Evolutionary conservation across 164 flowering plant genomes (phyloP), one percentile per base, ranked within the genome.

Genomic region (Amborella trichopoda): DNA sequence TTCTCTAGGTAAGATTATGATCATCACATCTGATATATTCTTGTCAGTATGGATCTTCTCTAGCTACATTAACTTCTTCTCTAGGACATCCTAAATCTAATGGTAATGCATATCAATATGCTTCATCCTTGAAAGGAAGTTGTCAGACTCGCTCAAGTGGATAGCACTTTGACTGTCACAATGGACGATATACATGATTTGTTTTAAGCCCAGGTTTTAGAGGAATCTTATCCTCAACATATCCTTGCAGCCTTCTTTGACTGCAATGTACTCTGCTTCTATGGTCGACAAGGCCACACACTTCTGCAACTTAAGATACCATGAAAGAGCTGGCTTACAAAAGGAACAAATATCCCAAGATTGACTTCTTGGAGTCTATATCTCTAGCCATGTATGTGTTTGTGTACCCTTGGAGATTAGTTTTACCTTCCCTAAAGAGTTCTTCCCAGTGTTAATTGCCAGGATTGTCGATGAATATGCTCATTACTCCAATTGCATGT

Each of bases 101-200:
- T 23, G 28, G 18, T 23, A 23, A 17, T 20, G 23, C 17, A 44
- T 20, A 24, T 23, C 47, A 44, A 23, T 24, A 13, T 44, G 47
- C 47, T 44, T 44, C 16, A 6, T 10, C 19, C 26, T 23, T 9
- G 14, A 44, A 9, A 23, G 28, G 16, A 44, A 43, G 16, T 30
- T 10, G 3, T 17, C 18, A 23, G 23, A 23, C 27, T 44, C 26
- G 8, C 47, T 44, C 10, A 23, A 19, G n/a, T 44, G 47, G n/a
- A 24, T 44, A 10, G 27, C 47, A 44, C 47, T 44, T 23, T 44
- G 47, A 23, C n/a, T n/a, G n/a, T n/a, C n/a, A n/a, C n/a, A n/a
- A n/a, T n/a, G n/a, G n/a, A n/a, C n/a, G n/a, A n/a, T n/a, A n/a
- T n/a, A n/a, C n/a, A n/a, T n/a, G n/a, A n/a, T n/a, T n/a, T n/a